Percentiles rank a stretch among this genome's conserved stretches.
Conservation (phyloP, 176 grass and related monocot genomes). For the Triticum dicoccoides region DNA sequence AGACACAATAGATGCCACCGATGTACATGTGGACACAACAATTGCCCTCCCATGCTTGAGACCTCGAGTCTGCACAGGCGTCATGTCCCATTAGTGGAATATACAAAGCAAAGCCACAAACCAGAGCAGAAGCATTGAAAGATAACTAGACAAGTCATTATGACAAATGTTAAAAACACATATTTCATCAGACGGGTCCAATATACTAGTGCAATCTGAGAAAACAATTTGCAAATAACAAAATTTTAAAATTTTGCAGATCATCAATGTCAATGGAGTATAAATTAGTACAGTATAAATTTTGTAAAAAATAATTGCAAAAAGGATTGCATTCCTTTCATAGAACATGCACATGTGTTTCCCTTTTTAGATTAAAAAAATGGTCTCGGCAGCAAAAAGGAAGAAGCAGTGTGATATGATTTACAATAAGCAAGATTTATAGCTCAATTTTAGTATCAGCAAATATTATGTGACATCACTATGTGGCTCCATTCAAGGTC, state of each 20-base stretch:
- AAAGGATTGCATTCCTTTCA: background rate
- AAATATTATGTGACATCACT: background rate
- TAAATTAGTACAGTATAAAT: background rate
- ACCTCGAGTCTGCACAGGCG: conserved; percentile 66
- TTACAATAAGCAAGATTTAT: background rate
- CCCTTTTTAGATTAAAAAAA: background rate
- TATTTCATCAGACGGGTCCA: too few species aligned
- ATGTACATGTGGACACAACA: conserved; percentile 90
- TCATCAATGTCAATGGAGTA: background rate
- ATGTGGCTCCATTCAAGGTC: conserved; percentile 7
- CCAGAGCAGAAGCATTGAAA: background rate
- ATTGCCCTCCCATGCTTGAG: conserved; percentile 99
- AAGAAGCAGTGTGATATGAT: background rate
- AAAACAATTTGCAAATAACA: background rate
- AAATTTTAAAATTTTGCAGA: background rate
- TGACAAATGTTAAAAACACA: background rate
- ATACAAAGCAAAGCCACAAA: conserved; percentile 24
- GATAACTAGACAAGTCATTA: background rate
- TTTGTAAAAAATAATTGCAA: background rate
- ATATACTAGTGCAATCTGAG: conserved; percentile 3
- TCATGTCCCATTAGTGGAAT: background rate
- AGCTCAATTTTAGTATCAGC: background rate
- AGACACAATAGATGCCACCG: conserved; percentile 93
- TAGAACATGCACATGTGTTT: too few species aligned
- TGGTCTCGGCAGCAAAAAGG: background rate